Evolutionary conservation across 371 early-diverging fungal species (phyloP), one percentile per base, ranked within the genome.

Genomic region (Dinochytrium kinnereticum): DNA sequence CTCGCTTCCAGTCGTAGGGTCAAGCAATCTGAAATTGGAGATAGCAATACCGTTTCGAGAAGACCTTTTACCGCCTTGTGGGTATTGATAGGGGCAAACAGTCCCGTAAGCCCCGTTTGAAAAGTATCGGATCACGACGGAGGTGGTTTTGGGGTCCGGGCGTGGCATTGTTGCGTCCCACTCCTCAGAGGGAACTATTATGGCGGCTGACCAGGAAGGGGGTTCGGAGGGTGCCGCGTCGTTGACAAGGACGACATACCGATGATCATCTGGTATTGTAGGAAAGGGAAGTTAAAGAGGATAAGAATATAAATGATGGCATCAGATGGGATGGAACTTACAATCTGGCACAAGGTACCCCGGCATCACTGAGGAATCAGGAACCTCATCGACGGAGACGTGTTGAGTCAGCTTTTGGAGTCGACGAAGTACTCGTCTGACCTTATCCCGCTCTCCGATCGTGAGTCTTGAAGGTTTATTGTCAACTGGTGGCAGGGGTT

Each of bases 191-290:
- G 68, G 68, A 5, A 68, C 51, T 1, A 68, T 1, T 1, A 68
- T 33, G 33, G 53, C 68, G 13, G 53, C 21, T 3, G 17, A 24
- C 68, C 68, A 68, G 68, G 51, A 51, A 31, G 68, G 68, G 17
- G 68, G 50, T 5, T 30, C 19, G n/a, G 26, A 24, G 24, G 50
- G 50, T 24, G 2, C 1, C 21, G 68, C 53, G 34, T 51, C 50
- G 34, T 68, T 51, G 53, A 68, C 53, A n/a, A 68, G 50, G 21
- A 68, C 53, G 34, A 51, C 51, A 34, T 68, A 51, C 2, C 50
- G 51, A 34, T 51, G 50, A 26, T 68, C 28, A 30, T 66, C 67
- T 66, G 37, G 2, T n/a, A n/a, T n/a, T n/a, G n/a, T n/a, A n/a
- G n/a, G n/a, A n/a, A n/a, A n/a, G n/a, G 44, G 44, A 44, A 7